Conservation (phyloP, 352 stramenopile genomes). For the Phytophthora aleatoria region DNA sequence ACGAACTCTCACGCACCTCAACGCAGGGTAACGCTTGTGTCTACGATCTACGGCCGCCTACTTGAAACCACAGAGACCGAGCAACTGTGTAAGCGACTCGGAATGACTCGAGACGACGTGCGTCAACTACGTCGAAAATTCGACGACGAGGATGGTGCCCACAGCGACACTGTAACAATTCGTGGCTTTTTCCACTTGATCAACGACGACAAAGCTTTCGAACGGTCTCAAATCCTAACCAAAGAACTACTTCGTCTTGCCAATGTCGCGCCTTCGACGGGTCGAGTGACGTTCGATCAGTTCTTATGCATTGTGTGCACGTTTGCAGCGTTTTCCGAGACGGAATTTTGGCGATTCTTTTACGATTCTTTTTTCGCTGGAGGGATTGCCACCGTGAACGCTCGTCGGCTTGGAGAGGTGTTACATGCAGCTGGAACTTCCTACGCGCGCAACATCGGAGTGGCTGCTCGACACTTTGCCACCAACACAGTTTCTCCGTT, state of each 20-base stretch:
- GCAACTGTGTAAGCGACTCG: constrained; percentile 39
- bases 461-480: constrained; percentile 47
- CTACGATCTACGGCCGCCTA: constrained; percentile 12
- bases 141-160: constrained; percentile 39
- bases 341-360: constrained; percentile 62
- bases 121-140: constrained; percentile 41
- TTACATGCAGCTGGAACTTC: constrained; percentile 48
- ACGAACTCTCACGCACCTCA: not conserved
- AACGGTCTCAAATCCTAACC: constrained; percentile 50
- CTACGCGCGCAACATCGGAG: constrained; percentile 50
- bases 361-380: constrained; percentile 53
- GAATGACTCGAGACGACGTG: constrained; percentile 40
- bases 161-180: constrained; percentile 45
- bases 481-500: constrained; percentile 29
- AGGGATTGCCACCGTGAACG: constrained; percentile 32
- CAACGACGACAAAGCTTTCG: constrained; percentile 34
- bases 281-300: constrained; percentile 57
- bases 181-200: constrained; percentile 66
- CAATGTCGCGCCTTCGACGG: constrained; percentile 23
- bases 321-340: constrained; percentile 53
- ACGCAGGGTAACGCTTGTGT: constrained; percentile 14
- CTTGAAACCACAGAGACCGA: constrained; percentile 38
- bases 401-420: constrained; percentile 43
- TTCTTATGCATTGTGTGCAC: constrained; percentile 53
- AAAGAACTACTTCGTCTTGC: constrained; percentile 46